Conservation (phyloP, 805 yeast species). For the Candida dendrica region DNA sequence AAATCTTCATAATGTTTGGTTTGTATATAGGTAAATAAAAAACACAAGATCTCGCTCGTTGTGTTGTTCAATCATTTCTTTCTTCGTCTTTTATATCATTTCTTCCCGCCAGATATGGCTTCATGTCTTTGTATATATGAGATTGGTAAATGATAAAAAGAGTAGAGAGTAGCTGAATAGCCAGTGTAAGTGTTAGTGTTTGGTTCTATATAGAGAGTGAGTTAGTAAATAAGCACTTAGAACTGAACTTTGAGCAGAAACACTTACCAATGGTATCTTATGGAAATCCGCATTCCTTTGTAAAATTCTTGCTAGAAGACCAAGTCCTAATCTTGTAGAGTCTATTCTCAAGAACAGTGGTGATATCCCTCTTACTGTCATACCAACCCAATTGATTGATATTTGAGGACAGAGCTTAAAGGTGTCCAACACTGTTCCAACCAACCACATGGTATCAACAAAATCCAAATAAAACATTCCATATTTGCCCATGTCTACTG, state of each 20-base stretch:
- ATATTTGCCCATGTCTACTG: slow-evolving; percentile 18
- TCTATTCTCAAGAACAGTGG: not conserved
- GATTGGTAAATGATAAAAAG: not conserved
- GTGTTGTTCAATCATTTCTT: not conserved
- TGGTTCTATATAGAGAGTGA: not conserved
- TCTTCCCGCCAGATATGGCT: not conserved
- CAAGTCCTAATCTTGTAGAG: not conserved
- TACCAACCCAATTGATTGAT: slow-evolving; percentile 2
- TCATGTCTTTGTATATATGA: not conserved
- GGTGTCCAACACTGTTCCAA: slow-evolving; percentile 18
- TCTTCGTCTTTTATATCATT: not conserved
- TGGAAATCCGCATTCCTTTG: not conserved
- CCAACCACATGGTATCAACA: slow-evolving; percentile 33
- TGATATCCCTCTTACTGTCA: slow-evolving; percentile 1
- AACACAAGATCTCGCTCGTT: not conserved
- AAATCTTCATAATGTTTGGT: not conserved
- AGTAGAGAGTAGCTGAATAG: not conserved
- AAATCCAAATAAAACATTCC: slow-evolving; percentile 33
- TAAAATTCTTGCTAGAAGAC: not conserved
- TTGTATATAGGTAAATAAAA: not conserved
- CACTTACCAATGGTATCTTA: not conserved
- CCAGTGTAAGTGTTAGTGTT: not conserved
- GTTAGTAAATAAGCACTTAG: too few relatives aligned
- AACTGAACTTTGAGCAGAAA: too few relatives aligned
- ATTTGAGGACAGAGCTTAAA: slow-evolving; percentile 33